These are phyloP conservation scores for Coemansia sp. DNA, from an alignment of 192 early-diverging fungal genomes.

Conservation along the genomic window DNA sequence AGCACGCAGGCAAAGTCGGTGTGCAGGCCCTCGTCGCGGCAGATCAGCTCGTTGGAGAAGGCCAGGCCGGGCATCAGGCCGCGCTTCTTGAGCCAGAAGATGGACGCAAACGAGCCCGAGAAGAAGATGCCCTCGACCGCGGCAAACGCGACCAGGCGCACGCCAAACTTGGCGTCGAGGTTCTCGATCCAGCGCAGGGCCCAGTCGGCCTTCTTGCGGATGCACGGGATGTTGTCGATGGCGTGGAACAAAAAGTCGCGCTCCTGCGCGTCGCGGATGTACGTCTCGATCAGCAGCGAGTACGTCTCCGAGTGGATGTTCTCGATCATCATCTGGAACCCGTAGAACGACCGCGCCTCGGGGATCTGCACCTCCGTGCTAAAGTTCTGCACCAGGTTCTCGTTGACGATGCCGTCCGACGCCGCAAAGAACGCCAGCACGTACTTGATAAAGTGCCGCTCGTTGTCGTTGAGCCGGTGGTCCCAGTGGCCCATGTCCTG, in stretches of 20 bases:
- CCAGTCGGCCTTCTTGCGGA: slow-evolving; percentile 95
- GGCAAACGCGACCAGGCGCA: slow-evolving; percentile 92
- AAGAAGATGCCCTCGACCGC: slow-evolving; percentile 99
- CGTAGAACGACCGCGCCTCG: slow-evolving; percentile 91
- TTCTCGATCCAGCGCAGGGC: slow-evolving; percentile 89
- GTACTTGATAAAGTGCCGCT: slow-evolving; percentile 86
- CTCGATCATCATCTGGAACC: slow-evolving; percentile 98
- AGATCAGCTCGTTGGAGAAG: slow-evolving; percentile 97
- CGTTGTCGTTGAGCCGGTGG: slow-evolving; percentile 70
- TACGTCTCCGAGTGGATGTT: slow-evolving; percentile 96
- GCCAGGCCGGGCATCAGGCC: slow-evolving; percentile 96
- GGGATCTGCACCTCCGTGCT: slow-evolving; percentile 89
- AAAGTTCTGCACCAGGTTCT: slow-evolving; percentile 88
- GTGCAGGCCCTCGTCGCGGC: slow-evolving; percentile 95
- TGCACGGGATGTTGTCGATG: slow-evolving; percentile 93
- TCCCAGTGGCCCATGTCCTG: slow-evolving; percentile 92
- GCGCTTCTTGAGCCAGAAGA: slow-evolving; percentile 99
- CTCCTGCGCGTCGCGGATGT: slow-evolving; percentile 82
- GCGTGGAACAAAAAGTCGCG: slow-evolving; percentile 86
- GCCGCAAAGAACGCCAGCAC: slow-evolving; percentile 95
- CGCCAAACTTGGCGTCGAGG: slow-evolving; percentile 75
- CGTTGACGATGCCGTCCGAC: slow-evolving; percentile 94
- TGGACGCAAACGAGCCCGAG: slow-evolving; percentile 93
- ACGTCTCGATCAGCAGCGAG: slow-evolving; percentile 90
- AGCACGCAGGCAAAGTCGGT: slow-evolving; percentile 96